These are phyloP conservation scores for Umbilicus rupestris DNA, from an alignment of 164 flowering plant species.

Conservation along the genomic window DNA sequence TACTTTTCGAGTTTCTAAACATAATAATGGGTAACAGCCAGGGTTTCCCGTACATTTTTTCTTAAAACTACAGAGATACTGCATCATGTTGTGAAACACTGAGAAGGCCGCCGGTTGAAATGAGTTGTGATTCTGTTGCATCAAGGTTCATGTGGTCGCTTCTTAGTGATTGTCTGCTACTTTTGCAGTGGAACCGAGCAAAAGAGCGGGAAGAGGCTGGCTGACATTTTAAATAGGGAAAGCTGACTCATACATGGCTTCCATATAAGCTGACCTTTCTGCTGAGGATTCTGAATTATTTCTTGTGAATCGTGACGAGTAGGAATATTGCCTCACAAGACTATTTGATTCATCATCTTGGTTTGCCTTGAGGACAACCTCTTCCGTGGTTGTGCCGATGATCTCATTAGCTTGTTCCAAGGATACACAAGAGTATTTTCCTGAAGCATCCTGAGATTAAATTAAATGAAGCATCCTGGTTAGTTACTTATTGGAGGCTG, in stretches of 20 bases:
- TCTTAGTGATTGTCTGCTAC: not conserved
- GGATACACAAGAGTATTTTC: slow-evolving; percentile 40
- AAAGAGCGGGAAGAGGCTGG: not conserved
- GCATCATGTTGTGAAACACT: too few species aligned
- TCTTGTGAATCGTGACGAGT: not conserved
- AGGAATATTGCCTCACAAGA: not conserved
- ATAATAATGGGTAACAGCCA: too few species aligned
- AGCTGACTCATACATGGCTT: not conserved
- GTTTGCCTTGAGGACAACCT: slow-evolving; percentile 49
- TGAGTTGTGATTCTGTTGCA: too few species aligned
- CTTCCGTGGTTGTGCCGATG: slow-evolving; percentile 71
- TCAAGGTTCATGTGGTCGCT: too few species aligned
- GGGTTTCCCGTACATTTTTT: too few species aligned
- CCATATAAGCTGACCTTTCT: slow-evolving; percentile 1
- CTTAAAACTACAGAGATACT: too few species aligned
- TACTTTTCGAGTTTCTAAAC: not conserved
- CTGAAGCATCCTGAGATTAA: slow-evolving; percentile 33
- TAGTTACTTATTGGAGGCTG: not conserved
- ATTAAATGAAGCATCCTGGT: not conserved
- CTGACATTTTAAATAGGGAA: not conserved
- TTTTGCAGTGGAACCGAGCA: not conserved
- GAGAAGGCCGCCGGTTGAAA: too few species aligned
- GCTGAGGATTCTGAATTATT: not conserved
- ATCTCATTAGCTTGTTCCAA: slow-evolving; percentile 61
- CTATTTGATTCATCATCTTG: slow-evolving; percentile 14